Conservation (phyloP, 83 land plant species). For the Picea abies region DNA sequence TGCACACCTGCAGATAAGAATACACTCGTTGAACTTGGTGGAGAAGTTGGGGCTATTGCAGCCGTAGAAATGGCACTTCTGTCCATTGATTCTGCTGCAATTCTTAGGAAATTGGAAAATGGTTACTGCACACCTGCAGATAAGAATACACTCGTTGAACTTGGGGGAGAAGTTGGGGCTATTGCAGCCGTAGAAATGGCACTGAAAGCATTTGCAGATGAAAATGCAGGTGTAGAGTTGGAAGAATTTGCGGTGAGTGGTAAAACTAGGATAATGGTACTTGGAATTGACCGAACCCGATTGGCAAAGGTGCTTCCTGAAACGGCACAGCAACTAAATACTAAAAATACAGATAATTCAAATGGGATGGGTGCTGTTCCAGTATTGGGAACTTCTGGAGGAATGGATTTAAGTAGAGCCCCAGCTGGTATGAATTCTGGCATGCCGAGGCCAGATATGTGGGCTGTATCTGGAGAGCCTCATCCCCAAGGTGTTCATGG, state of each 20-base stretch:
- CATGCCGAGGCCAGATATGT: slow-evolving; percentile 56
- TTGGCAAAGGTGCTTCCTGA: slow-evolving; percentile 81
- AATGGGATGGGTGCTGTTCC: slow-evolving; percentile 12
- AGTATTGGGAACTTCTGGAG: slow-evolving; percentile 18
- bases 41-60: slow-evolving; percentile 62
- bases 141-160: slow-evolving; percentile 60
- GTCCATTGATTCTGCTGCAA: slow-evolving; percentile 76
- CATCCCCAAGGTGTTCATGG: slow-evolving; percentile 43
- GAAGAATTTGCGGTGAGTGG: slow-evolving; percentile 80
- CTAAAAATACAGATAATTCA: slow-evolving; percentile 8
- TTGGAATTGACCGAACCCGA: slow-evolving; percentile 66
- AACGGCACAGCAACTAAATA: slow-evolving; percentile 20
- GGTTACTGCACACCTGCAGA: slow-evolving; percentile 51
- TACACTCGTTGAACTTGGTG: slow-evolving; percentile 66
- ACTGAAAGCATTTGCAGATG: slow-evolving; percentile 69
- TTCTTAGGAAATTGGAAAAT: slow-evolving; percentile 67
- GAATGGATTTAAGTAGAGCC: slow-evolving; percentile 29
- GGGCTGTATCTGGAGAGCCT: slow-evolving; percentile 49
- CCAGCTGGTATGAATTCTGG: slow-evolving; percentile 20
- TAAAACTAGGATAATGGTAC: slow-evolving; percentile 70
- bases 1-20: slow-evolving; percentile 60
- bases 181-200: slow-evolving; percentile 84
- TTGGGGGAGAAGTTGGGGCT: slow-evolving; percentile 76
- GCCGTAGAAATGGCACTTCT: slow-evolving; percentile 86
- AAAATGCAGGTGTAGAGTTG: slow-evolving; percentile 69